Base-by-base conservation (phyloP, 2,329 filamentous ascomycete genomes). In the Talaromyces sp. region DNA sequence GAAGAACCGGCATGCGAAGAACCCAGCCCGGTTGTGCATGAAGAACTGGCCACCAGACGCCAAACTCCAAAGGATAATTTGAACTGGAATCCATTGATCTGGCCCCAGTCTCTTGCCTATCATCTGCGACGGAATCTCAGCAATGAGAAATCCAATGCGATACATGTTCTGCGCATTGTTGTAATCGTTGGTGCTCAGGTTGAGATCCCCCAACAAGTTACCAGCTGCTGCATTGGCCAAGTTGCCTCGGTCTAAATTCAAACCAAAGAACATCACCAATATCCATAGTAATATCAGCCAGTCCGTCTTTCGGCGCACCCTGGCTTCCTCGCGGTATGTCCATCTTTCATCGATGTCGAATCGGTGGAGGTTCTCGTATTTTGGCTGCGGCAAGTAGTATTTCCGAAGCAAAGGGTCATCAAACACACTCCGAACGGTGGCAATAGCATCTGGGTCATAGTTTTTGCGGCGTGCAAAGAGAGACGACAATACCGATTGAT, bases 51-150 rank as follows among this genome's bases (percentile, higher is more conserved):
- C 70, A 4, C 62, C 61, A 3, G 71, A 74, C 62, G 66, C 76
- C 69, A 62, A 35, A 48, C 69, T 71, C 70, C 72, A 74, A 5
- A 65, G 70, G 5, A 76, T 72, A 70, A 85, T 81, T 65, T 83
- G 19, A 75, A 61, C 31, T 24, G 58, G 58, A 54, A 60, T 60
- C 58, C 58, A 60, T 48, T 72, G 72, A 63, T 86, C 83, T 0
- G 82, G 82, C 0, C 81, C 84, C 57, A 84, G 68, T 77, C 78
- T 83, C 68, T 87, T 84, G 57, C 77, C 79, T 32, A 87, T 74
- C 21, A 88, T 74, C 66, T 88, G 84, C 0, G 83, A 86, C 0
- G 85, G 85, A 0, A 88, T 75, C 66, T 87, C 84, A 0, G 83
- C 80, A 26, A 75, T 72, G 4, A 85, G 67, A 67, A 84, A 84